Base-by-base conservation (phyloP, 148 eudicot species). In the Camellia sinensis region DNA sequence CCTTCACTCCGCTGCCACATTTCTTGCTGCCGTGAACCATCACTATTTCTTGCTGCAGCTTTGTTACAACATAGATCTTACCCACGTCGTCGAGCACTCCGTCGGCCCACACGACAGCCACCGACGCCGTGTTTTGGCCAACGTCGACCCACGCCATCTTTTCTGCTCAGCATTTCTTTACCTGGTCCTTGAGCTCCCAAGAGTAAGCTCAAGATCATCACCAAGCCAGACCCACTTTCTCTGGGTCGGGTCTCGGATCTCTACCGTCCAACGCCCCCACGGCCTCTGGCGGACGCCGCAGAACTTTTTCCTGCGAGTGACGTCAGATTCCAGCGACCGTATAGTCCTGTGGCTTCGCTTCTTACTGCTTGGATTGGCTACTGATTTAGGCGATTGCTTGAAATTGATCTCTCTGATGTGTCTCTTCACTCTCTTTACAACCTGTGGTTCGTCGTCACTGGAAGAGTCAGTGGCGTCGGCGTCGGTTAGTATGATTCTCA, bases 221-320 rank as follows among this genome's bases (percentile, higher is more conserved):
- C 91, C 91, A 0, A 88, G 83, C 91, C 91, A 88, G 10, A 88
- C 72, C 80, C 91, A 79, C 71, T 88, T 88, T 14, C 87, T 22
- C 41, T 50, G 67, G 60, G 56, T 57, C 83, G 89, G 87, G 67
- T 88, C 91, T 3, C 91, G 91, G 64, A 88, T 88, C 87, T 88
- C 91, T 4, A 87, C 89, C 2, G 87, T 89, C 83, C 83, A 88
- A 3, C 85, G 67, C 8, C 91, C 91, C 91, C 91, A 88, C 2
- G 91, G 89, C 61, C 91, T 78, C 56, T 54, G 81, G 0, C 89
- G 74, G 6, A 88, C 91, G 7, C 91, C 91, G 6, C 83, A 71
- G 71, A 77, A 88, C 74, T 79, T 86, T 14, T 77, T 79, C 71
- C 78, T 22, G 18, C 68, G 2, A 1, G 45, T 37, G 70, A 64